Base-by-base conservation (phyloP, 257 asterid species). In the Paulownia fortunei region DNA sequence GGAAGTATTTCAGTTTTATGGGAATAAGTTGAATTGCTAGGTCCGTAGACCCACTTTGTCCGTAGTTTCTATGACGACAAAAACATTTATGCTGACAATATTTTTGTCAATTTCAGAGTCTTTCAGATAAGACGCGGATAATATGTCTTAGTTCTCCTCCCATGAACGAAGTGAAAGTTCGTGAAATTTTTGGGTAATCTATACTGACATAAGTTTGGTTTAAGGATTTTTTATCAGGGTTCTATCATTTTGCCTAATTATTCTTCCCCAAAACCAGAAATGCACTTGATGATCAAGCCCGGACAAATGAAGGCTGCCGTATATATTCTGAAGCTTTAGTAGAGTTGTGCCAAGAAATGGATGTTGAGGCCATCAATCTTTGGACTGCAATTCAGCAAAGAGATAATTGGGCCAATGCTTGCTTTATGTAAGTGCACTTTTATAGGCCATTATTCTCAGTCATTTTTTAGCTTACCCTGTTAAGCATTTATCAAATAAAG, bases 141-240 rank as follows among this genome's bases (percentile, higher is more conserved):
- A 88, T 94, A 81, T 92, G 94, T 79, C 97, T 94, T 10, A 88
- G 76, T 72, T 72, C 93, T 65, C 98, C 98, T 74, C 92, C 97
- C 0, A 73, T 91, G 74, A 89, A 89, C 16, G 98, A 91, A 79
- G 85, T 67, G n/a, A 85, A 60, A 76, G 39, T 86, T 64, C 82
- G 75, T 21, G 82, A 88, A 76, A 26, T 74, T 18, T 86, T 80
- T 6, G 94, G 94, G 94, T 88, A 81, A 77, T 41, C 39, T n/a
- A 15, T 55, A 52, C 68, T 36, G 55, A 46, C 36, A 51, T 27
- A n/a, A 10, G 6, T 37, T 60, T 5, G 30, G 0, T 52, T 74
- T 16, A 30, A 13, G 24, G 46, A 16, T 63, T 79, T 64, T 34
- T 15, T 24, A 12, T 26, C 44, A 23, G 59, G 42, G 27, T 21